phyloP scores from a whole-genome alignment of 1,284 basidiomycete species.

The Rhodotorula sp. region DNA sequence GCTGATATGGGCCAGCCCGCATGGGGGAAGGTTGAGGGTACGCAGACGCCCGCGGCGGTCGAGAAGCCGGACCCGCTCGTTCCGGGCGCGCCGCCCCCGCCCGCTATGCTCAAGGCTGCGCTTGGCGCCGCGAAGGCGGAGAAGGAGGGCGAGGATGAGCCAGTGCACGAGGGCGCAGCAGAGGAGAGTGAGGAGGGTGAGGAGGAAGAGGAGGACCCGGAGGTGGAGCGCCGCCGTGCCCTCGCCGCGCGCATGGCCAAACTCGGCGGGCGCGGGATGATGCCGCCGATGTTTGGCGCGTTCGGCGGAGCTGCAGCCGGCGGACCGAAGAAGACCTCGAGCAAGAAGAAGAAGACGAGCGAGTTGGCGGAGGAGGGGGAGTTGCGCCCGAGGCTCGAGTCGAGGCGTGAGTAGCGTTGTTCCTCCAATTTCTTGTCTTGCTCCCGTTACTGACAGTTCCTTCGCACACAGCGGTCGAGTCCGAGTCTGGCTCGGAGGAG shows the following conservation, averaged over 20 bases:
- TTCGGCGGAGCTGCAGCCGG: constrained; percentile 17
- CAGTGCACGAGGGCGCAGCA: background rate
- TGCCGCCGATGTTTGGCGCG: constrained; percentile 32
- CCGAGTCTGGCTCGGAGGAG: background rate
- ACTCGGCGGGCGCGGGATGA: constrained; percentile 77
- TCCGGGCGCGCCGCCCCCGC: background rate
- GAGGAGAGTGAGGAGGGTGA: constrained; percentile 22
- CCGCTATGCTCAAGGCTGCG: background rate
- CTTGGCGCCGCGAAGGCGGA: background rate
- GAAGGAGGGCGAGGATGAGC: background rate
- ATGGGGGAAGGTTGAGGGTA: constrained; percentile 13
- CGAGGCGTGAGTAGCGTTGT: constrained; percentile 10
- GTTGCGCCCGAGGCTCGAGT: background rate
- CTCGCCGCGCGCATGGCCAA: constrained; percentile 87
- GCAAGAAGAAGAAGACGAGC: constrained; percentile 25
- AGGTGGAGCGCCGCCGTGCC: constrained; percentile 71
- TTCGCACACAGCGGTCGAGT: background rate
- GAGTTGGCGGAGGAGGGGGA: constrained; percentile 9
- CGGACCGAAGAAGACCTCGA: constrained; percentile 4
- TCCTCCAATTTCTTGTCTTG: background rate
- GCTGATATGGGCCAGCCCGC: background rate
- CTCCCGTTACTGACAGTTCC: background rate
- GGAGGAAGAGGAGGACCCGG: constrained; percentile 61
- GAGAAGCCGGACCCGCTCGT: background rate
- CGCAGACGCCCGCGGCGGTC: constrained; percentile 9